phyloP scores from a whole-genome alignment of 192 early-diverging fungal species.

The Podila horticola region DNA sequence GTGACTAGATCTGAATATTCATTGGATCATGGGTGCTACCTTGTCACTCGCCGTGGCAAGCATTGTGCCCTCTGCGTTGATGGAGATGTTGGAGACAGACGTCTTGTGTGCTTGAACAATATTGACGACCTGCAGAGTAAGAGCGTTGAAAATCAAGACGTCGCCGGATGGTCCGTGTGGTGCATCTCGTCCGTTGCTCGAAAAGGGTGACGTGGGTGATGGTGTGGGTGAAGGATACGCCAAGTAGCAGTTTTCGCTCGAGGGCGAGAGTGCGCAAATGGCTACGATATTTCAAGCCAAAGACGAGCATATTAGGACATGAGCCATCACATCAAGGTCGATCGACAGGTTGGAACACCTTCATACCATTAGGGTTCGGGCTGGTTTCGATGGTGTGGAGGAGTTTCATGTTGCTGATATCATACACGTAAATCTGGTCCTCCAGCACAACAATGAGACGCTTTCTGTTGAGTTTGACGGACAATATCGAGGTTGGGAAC shows the following conservation, averaged over 20 bases:
- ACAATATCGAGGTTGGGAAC: constrained; percentile 91
- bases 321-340: too few relatives aligned
- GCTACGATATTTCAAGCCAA: constrained; percentile 55
- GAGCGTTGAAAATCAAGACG: constrained; percentile 93
- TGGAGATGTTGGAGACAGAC: constrained; percentile 84
- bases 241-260: constrained; percentile 93
- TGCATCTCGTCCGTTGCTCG: constrained; percentile 58
- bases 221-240: constrained; percentile 90
- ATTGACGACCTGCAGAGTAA: constrained; percentile 88
- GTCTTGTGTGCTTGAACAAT: constrained; percentile 97
- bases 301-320: background rate
- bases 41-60: constrained; percentile 96
- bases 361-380: constrained; percentile 86
- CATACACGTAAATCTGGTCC: constrained; percentile 96
- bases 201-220: constrained; percentile 64
- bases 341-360: background rate
- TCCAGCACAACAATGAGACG: constrained; percentile 95
- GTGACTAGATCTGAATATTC: background rate
- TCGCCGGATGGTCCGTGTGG: constrained; percentile 73
- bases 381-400: constrained; percentile 95
- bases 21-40: constrained; percentile 54
- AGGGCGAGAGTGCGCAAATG: constrained; percentile 91
- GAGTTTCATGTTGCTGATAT: constrained; percentile 98
- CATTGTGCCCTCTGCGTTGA: constrained; percentile 92
- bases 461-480: constrained; percentile 95